Conservation (phyloP, 1,284 basidiomycete genomes). For the Sporisorium scitamineum region DNA sequence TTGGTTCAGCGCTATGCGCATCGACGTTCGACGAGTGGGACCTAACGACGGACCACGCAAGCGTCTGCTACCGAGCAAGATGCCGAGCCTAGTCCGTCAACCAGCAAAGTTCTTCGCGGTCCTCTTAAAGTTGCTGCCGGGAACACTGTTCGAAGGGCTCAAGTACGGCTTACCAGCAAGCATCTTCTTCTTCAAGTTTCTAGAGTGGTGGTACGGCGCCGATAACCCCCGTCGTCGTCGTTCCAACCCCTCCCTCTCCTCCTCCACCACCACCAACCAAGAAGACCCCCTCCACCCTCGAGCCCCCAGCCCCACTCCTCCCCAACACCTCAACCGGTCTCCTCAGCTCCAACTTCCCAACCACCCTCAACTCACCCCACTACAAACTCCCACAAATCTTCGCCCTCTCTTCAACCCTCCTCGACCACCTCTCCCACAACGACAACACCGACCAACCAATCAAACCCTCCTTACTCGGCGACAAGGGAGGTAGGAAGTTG, state of each 20-base stretch:
- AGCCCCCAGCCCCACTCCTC: constrained; percentile 18
- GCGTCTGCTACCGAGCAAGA: constrained; percentile 38
- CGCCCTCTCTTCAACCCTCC: constrained; percentile 19
- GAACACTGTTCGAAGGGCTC: constrained; percentile 70
- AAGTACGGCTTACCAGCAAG: constrained; percentile 87
- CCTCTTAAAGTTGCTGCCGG: constrained; percentile 41
- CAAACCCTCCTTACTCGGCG: constrained; percentile 43
- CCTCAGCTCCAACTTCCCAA: too few relatives aligned
- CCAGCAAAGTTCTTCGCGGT: constrained; percentile 40
- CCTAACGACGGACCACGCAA: constrained; percentile 48
- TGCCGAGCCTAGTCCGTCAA: constrained; percentile 46
- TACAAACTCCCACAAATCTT: constrained; percentile 35
- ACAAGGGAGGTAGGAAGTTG: constrained; percentile 18
- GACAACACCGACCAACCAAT: background rate
- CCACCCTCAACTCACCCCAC: background rate
- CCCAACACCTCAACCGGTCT: constrained; percentile 20
- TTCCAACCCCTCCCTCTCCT: constrained; percentile 4
- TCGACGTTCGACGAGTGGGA: constrained; percentile 82
- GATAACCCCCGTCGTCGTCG: constrained; percentile 76
- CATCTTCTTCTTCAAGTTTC: constrained; percentile 95
- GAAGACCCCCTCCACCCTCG: constrained; percentile 4
- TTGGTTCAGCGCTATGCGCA: constrained; percentile 86
- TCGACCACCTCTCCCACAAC: constrained; percentile 21
- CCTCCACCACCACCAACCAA: background rate
- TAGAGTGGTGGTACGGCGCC: constrained; percentile 99